Percentiles rank a stretch among this genome's conserved stretches.
Evolutionary conservation across 2,329 filamentous ascomycete genomes (phyloP).

Genomic region (Monilinia fructigena): DNA sequence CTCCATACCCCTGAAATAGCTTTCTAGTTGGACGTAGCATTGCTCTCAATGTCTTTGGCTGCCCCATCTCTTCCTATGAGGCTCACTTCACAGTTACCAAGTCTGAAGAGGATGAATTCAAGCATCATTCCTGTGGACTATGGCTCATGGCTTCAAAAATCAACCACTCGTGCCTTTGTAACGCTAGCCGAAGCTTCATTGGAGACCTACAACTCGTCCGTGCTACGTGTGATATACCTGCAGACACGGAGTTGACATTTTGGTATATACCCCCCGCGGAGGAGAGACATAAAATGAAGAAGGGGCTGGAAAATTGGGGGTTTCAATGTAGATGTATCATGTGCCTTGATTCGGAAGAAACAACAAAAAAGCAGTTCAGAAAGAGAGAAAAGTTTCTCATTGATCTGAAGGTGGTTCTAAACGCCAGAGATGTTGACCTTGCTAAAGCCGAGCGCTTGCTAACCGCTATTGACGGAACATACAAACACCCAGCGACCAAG

Average conservation of each 20-base stretch:
- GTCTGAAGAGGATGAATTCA: not conserved
- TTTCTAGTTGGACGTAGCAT: slow-evolving; percentile 24
- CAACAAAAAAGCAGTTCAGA: slow-evolving; percentile 1
- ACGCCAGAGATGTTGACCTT: slow-evolving; percentile 18
- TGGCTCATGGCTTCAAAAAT: slow-evolving; percentile 29
- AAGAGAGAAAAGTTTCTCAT: slow-evolving; percentile 18
- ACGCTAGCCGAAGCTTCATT: slow-evolving; percentile 28
- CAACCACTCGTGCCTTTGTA: slow-evolving; percentile 32
- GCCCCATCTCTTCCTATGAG: slow-evolving; percentile 24
- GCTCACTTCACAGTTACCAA: slow-evolving; percentile 5
- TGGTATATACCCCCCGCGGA: slow-evolving; percentile 24
- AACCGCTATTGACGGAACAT: slow-evolving; percentile 20
- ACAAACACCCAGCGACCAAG: not conserved
- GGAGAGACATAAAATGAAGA: slow-evolving; percentile 22
- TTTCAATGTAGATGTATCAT: slow-evolving; percentile 26
- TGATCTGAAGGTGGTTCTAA: slow-evolving; percentile 22
- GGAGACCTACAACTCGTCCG: slow-evolving; percentile 28
- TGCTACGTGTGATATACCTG: slow-evolving; percentile 25
- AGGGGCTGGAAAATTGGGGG: slow-evolving; percentile 21
- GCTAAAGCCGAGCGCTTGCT: slow-evolving; percentile 22
- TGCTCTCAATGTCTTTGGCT: slow-evolving; percentile 26
- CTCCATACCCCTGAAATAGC: slow-evolving; percentile 1
- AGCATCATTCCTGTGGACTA: slow-evolving; percentile 27
- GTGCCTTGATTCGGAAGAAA: slow-evolving; percentile 23
- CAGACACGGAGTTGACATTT: slow-evolving; percentile 26